Percentiles rank a stretch among this genome's conserved stretches.
Conservation (phyloP, 495 filamentous ascomycete species). For the Jackrogersella minutella region DNA sequence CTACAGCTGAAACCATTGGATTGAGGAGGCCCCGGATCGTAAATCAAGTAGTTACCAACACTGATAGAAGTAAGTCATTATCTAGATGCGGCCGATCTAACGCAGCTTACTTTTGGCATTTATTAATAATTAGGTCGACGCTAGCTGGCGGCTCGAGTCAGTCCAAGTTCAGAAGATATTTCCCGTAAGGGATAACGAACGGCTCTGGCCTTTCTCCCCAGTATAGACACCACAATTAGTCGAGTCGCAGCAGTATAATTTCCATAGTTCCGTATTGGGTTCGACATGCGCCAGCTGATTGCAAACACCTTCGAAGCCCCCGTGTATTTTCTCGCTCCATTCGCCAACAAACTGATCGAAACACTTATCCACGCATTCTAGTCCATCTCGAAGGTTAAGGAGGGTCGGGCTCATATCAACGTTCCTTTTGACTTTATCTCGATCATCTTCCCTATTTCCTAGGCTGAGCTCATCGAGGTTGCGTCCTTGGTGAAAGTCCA, state of each 20-base stretch:
- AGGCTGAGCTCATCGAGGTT: not conserved
- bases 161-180: slow-evolving; percentile 17
- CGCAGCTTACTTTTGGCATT: slow-evolving; percentile 54
- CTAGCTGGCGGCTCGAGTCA: slow-evolving; percentile 48
- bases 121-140: slow-evolving; percentile 57
- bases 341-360: slow-evolving; percentile 37
- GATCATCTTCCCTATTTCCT: not conserved
- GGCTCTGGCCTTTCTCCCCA: slow-evolving; percentile 48
- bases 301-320: slow-evolving; percentile 34
- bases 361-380: slow-evolving; percentile 34
- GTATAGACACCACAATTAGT: slow-evolving; percentile 54
- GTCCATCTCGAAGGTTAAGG: slow-evolving; percentile 25
- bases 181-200: slow-evolving; percentile 47
- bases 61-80: slow-evolving; percentile 31
- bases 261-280: slow-evolving; percentile 44
- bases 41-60: slow-evolving; percentile 47
- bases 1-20: slow-evolving; percentile 22
- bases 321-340: slow-evolving; percentile 1
- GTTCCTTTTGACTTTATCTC: not conserved
- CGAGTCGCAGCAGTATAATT: slow-evolving; percentile 57
- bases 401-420: not conserved
- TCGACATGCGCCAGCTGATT: slow-evolving; percentile 33
- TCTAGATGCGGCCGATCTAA: not conserved
- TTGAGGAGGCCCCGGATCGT: slow-evolving; percentile 52
- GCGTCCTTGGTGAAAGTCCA: slow-evolving; percentile 20